These are phyloP conservation scores for Botrytis squamosa DNA, from an alignment of 2,329 filamentous ascomycete genomes.

Conservation along the genomic window DNA sequence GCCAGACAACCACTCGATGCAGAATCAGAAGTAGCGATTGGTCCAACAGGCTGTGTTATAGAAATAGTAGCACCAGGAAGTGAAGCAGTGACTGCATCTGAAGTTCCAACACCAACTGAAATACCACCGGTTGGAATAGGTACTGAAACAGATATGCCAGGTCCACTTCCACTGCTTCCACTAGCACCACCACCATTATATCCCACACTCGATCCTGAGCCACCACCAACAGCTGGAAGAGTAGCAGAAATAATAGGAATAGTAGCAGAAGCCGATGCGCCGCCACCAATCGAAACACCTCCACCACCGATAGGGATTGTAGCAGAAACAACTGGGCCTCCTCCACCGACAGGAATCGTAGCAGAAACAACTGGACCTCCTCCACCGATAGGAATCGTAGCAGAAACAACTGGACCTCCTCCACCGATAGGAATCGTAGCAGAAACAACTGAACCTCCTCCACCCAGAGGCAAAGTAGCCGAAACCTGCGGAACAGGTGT, in stretches of 20 bases:
- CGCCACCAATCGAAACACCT: conserved; percentile 4
- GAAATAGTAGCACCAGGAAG: background rate
- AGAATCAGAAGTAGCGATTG: background rate
- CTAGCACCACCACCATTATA: background rate
- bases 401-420: background rate
- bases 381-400: background rate
- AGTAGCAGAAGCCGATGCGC: conserved; percentile 3
- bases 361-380: background rate
- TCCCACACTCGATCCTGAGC: background rate
- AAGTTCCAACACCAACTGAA: conserved; percentile 11
- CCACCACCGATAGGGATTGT: background rate
- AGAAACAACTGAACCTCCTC: no score
- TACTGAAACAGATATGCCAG: background rate
- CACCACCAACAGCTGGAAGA: background rate
- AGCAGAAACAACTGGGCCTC: background rate
- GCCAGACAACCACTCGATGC: background rate
- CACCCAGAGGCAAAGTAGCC: background rate
- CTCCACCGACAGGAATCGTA: background rate
- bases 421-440: no score
- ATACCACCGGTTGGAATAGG: background rate
- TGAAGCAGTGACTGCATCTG: background rate
- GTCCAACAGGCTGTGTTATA: conserved; percentile 6
- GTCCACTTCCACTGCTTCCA: background rate
- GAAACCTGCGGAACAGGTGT: background rate
- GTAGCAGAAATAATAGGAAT: background rate